Evolutionary conservation across 768 basidiomycete species (phyloP), one percentile per base, ranked within the genome.

Genomic region (Mycena pura): DNA sequence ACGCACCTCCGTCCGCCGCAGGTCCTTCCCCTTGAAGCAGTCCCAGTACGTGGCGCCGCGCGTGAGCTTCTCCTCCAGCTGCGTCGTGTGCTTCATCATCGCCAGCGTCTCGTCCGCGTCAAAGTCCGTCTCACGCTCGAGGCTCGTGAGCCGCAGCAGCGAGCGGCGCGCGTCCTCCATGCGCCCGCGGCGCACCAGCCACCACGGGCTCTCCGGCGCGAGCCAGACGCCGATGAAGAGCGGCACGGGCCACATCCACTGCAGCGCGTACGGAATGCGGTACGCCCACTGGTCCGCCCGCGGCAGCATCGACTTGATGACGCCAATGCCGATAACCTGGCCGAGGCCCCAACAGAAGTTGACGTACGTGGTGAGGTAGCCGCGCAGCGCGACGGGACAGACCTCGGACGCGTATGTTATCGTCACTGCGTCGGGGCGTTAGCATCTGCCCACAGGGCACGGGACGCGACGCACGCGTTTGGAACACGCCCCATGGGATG

Each of bases 191-290:
- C 74, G 72, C 2, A 75, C 74, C 7, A 75, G 65, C 74, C 74
- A 75, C 74, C 74, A 75, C 0, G 73, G 74, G 0, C 67, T 68
- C 51, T 76, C 74, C 0, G 74, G 73, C 3, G 72, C 72, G 28
- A 75, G 73, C 0, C 66, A 64, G 31, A 76, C 67, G 15, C 75
- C 75, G 5, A 68, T 47, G 44, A 76, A 52, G 43, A 76, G 68
- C 4, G 74, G 66, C 39, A 70, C 27, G 0, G 73, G 75, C 59
- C 74, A 74, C 38, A 76, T 71, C 70, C 73, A 75, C 36, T 75
- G 74, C 14, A 76, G 52, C 9, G 69, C 72, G 34, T 66, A 65
- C 10, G 64, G 59, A 47, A 65, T 65, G 28, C 66, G 66, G 41
- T 67, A 67, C 14, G 66, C 60, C 66, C 66, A 68, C 32, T 62